A percentile compares a stretch with the other conserved stretches of the same genome.
These are phyloP conservation scores for Neonectria neomacrospora DNA, from an alignment of 2,329 filamentous ascomycete genomes.

Conservation along the genomic window DNA sequence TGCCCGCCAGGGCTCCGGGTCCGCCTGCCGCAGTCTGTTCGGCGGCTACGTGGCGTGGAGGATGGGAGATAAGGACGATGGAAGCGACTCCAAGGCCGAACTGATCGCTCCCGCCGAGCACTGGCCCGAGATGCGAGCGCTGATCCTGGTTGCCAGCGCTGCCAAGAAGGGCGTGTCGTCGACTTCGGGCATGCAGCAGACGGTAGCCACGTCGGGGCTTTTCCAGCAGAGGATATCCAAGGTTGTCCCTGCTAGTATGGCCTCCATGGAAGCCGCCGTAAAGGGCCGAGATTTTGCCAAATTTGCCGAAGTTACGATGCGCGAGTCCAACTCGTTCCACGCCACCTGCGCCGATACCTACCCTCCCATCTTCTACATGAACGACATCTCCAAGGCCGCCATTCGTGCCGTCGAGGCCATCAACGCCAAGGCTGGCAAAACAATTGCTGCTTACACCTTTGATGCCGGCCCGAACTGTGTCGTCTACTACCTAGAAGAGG, in stretches of 20 bases:
- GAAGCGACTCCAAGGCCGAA: constrained; percentile 87
- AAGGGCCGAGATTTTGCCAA: constrained; percentile 80
- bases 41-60: constrained; percentile 98
- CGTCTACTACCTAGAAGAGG: constrained; percentile 90
- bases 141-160: constrained; percentile 90
- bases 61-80: constrained; percentile 79
- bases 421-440: constrained; percentile 81
- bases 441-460: constrained; percentile 93
- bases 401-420: constrained; percentile 90
- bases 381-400: constrained; percentile 88
- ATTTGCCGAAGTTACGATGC: constrained; percentile 94
- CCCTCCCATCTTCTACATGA: constrained; percentile 98
- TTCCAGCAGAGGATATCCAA: constrained; percentile 80
- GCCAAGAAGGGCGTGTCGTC: constrained; percentile 96
- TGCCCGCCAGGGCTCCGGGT: constrained; percentile 93
- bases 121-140: constrained; percentile 94
- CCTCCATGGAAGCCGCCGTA: constrained; percentile 85
- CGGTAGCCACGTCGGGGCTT: constrained; percentile 88
- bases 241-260: constrained; percentile 87
- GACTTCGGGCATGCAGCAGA: constrained; percentile 96
- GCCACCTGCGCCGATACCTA: constrained; percentile 94
- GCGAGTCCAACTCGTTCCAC: constrained; percentile 97
- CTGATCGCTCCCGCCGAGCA: constrained; percentile 88
- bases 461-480: constrained; percentile 98
- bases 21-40: constrained; percentile 91